Base-by-base conservation (phyloP, 306 rosid genomes). In the Geum urbanum region DNA sequence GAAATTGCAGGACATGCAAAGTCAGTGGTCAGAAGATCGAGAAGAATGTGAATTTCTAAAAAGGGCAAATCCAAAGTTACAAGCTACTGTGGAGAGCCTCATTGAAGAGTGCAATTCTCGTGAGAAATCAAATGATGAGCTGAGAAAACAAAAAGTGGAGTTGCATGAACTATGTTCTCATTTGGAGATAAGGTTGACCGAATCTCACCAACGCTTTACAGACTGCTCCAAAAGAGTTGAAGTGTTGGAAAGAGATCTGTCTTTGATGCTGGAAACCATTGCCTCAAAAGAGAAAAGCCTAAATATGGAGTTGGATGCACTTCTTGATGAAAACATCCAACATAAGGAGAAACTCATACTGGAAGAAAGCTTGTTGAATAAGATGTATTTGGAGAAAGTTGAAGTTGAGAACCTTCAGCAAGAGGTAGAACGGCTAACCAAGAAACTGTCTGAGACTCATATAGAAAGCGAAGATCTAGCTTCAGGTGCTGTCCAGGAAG, bases 61-160 rank as follows among this genome's bases (percentile, higher is more conserved):
- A 57, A 69, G 76, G 65, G 83, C 68, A 72, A 82, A 75, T 37
- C 69, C 41, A n/a, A 75, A 78, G 78, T 69, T 78, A 66, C 84
- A 77, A 56, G 78, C 84, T 66, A 59, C 75, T 18, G 73, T 69
- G 18, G 84, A 83, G 54, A 68, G 49, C 61, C 73, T 79, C 50
- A 39, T 55, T 61, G 79, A 69, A 63, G 87, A 83, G 70, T 53
- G 79, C 79, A 72, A 63, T 63, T 73, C 71, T 45, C 71, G 77
- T 71, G 66, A 68, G 46, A 77, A 73, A 71, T 50, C 67, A 53
- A 83, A 80, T 77, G 82, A 43, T 18, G 82, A 67, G 74, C 63
- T 79, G 79, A 76, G 45, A 78, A 76, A 71, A 35, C 63, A 83
- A 72, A 79, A 79, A 40, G 14, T 47, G 50, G 79, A 60, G 66